These are phyloP conservation scores for Phytophthora melonis DNA, from an alignment of 352 stramenopile species.

Conservation along the genomic window DNA sequence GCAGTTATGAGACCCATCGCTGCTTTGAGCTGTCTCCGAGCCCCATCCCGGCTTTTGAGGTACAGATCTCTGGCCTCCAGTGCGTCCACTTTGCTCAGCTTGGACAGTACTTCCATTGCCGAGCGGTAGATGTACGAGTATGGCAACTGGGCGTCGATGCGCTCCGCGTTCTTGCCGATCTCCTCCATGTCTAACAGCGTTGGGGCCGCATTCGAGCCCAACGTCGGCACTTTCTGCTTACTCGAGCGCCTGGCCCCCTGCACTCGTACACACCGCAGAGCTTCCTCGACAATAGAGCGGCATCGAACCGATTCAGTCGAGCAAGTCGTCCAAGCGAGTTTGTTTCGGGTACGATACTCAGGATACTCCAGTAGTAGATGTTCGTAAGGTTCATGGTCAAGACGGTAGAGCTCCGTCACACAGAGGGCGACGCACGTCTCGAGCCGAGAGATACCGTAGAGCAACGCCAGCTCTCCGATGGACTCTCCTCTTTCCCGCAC, in stretches of 20 bases:
- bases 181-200: too few relatives aligned
- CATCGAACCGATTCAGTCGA: too few relatives aligned
- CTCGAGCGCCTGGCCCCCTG: too few relatives aligned
- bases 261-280: too few relatives aligned
- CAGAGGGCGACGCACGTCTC: conserved; percentile 69
- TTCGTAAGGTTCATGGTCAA: conserved; percentile 73
- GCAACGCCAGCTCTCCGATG: conserved; percentile 65
- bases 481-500: conserved; percentile 60
- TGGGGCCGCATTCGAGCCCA: too few relatives aligned
- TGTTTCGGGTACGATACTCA: conserved; percentile 52
- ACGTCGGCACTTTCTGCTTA: too few relatives aligned
- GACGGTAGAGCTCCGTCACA: conserved; percentile 65
- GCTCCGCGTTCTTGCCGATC: too few relatives aligned
- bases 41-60: conserved; percentile 41
- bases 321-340: conserved; percentile 21
- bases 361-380: conserved; percentile 70
- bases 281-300: too few relatives aligned
- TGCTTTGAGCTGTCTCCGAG: conserved; percentile 43
- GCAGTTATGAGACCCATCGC: conserved; percentile 18
- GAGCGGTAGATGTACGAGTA: conserved; percentile 62
- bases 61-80: conserved; percentile 65
- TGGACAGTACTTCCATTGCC: conserved; percentile 61
- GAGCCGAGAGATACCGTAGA: conserved; percentile 66
- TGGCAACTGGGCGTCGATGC: conserved; percentile 51
- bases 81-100: conserved; percentile 50